Evolutionary conservation across 345 rosid genomes (phyloP), one percentile per base, ranked within the genome.

Genomic region (Boechera stricta): DNA sequence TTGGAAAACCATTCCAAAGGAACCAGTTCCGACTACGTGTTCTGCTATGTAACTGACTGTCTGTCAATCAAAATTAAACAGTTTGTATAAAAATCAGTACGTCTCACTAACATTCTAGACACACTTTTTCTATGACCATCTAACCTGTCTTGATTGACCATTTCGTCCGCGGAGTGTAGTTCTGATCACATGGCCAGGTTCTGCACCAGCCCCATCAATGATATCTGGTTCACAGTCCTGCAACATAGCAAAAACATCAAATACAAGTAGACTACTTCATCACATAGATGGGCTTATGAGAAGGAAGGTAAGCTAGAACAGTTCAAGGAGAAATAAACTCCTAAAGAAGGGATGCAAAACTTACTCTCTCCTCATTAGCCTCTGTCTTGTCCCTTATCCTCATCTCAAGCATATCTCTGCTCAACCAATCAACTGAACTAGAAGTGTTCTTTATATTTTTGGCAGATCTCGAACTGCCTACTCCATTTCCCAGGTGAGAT

Each of bases 91-190:
- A 39, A 54, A 62, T 10, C 45, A 32, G 21, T 57, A 31, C 1
- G 35, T 13, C 10, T 26, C 60, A 15, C 28, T 26, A 49, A 4
- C 16, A 65, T 24, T 74, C 47, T 55, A 42, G 9, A 49, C 77
- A 90, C 4, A 45, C 2, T 5, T 0, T 55, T 76, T 10, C 13
- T 31, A 5, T 3, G 3, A 63, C 48, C 62, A 45, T 71, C 85
- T 51, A 64, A 95, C 99, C 97, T 92, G 98, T 84, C 89, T 87
- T 45, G 94, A 83, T 86, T 90, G 93, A 60, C 99, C 98, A 85
- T 90, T 93, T 69, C 94, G 86, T 64, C 97, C 94, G 52, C 94
- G 97, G 71, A 93, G 67, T 9, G 98, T 88, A 5, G 99, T 91
- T 87, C 89, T 84, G 44, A 95, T 93, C 67, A 93, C 87, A 75